Conservation (phyloP, 2,329 filamentous ascomycete species). For the Dothiorella sarmentorum region DNA sequence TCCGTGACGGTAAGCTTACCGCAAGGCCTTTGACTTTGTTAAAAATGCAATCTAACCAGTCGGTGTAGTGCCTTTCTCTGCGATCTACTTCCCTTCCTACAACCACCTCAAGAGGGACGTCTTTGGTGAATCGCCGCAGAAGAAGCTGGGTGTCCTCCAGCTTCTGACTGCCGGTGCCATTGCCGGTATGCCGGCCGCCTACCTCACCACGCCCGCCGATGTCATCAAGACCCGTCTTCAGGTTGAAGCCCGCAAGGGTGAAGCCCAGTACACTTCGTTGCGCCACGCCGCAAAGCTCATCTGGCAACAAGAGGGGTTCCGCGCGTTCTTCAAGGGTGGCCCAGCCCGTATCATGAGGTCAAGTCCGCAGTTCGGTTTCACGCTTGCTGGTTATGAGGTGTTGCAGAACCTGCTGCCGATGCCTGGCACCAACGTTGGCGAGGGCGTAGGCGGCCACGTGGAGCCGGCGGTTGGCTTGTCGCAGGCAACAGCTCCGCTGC, state of each 20-base stretch:
- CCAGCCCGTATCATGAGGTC: constrained; percentile 92
- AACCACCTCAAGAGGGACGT: constrained; percentile 89
- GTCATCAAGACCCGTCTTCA: constrained; percentile 99
- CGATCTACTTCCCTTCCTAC: constrained; percentile 98
- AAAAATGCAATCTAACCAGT: not conserved
- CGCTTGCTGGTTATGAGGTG: constrained; percentile 90
- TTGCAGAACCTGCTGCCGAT: constrained; percentile 77
- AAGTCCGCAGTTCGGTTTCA: constrained; percentile 97
- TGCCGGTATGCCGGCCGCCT: constrained; percentile 56
- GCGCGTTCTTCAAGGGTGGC: constrained; percentile 97
- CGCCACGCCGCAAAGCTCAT: constrained; percentile 83
- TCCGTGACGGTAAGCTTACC: constrained; percentile 62
- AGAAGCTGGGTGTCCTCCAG: constrained; percentile 87
- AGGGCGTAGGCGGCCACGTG: constrained; percentile 54
- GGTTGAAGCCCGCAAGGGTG: constrained; percentile 94
- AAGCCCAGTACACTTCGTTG: constrained; percentile 80
- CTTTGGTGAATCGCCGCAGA: constrained; percentile 82
- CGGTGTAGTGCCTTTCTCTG: constrained; percentile 77
- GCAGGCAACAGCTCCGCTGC: constrained; percentile 61
- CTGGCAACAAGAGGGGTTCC: constrained; percentile 86
- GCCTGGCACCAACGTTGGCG: constrained; percentile 57
- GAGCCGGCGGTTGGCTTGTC: constrained; percentile 63
- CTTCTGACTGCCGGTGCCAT: constrained; percentile 93
- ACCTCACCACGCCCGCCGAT: constrained; percentile 94
- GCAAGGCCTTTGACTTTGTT: no score